Evolutionary conservation across 2,329 filamentous ascomycete genomes (phyloP).

Genomic region (Paecilomyces fulvus): DNA sequence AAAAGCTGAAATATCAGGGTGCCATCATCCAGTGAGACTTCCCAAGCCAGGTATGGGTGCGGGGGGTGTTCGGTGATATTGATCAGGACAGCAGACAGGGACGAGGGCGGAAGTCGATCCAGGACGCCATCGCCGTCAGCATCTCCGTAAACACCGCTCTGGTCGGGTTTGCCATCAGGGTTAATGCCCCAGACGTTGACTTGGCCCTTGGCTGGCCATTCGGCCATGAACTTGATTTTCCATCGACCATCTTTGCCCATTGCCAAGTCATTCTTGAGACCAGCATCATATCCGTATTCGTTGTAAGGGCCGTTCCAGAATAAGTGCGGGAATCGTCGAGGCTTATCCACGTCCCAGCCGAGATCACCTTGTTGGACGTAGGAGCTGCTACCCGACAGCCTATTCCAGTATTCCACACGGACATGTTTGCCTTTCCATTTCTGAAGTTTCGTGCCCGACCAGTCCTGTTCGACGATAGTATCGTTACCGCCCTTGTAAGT

Average conservation of each 20-base stretch:
- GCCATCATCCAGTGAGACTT: conserved; percentile 48
- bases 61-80: conserved; percentile 52
- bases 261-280: conserved; percentile 46
- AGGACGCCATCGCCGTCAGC: conserved; percentile 52
- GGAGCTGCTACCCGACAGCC: conserved; percentile 49
- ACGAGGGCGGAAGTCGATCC: conserved; percentile 54
- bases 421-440: conserved; percentile 55
- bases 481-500: conserved; percentile 46
- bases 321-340: conserved; percentile 53
- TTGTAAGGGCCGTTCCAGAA: conserved; percentile 57
- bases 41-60: conserved; percentile 48
- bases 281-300: conserved; percentile 55
- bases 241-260: conserved; percentile 45
- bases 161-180: conserved; percentile 53
- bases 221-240: conserved; percentile 53
- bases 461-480: conserved; percentile 41
- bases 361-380: conserved; percentile 54
- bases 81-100: conserved; percentile 46
- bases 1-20: conserved; percentile 44
- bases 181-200: conserved; percentile 62
- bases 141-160: conserved; percentile 52
- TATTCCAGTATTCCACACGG: conserved; percentile 56
- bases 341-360: conserved; percentile 27
- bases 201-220: conserved; percentile 55
- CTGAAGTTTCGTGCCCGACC: conserved; percentile 52